These are phyloP conservation scores for Sarocladiaceae sp. DNA, from an alignment of 2,329 filamentous ascomycete genomes.

Conservation along the genomic window DNA sequence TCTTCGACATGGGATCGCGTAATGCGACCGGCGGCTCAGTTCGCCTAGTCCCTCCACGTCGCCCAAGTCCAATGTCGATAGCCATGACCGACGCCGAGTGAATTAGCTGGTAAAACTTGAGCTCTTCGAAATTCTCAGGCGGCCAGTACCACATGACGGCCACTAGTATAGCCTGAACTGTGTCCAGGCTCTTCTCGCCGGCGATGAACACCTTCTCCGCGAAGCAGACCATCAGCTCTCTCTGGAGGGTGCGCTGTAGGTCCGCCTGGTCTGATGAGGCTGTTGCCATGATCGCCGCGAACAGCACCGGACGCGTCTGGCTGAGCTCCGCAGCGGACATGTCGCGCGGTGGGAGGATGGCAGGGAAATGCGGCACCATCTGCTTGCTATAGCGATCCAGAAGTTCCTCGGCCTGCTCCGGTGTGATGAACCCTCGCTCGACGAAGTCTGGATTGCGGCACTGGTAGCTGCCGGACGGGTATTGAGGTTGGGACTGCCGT, in stretches of 20 bases:
- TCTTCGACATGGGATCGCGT: neutral
- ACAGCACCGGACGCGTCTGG: slow-evolving; percentile 56
- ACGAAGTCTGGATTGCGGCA: slow-evolving; percentile 37
- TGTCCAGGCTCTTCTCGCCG: slow-evolving; percentile 75
- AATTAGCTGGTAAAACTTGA: slow-evolving; percentile 84
- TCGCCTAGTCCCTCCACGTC: neutral
- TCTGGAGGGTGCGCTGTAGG: slow-evolving; percentile 56
- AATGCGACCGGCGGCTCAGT: neutral
- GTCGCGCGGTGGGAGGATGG: slow-evolving; percentile 51
- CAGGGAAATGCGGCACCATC: slow-evolving; percentile 56
- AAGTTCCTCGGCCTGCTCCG: slow-evolving; percentile 47
- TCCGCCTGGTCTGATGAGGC: slow-evolving; percentile 51
- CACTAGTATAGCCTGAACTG: slow-evolving; percentile 73
- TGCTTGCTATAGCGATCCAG: slow-evolving; percentile 52
- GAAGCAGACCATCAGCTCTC: slow-evolving; percentile 65
- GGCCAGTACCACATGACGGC: slow-evolving; percentile 80
- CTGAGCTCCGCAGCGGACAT: slow-evolving; percentile 51
- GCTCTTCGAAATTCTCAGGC: slow-evolving; percentile 74
- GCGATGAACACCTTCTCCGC: slow-evolving; percentile 68
- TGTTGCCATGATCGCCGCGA: slow-evolving; percentile 63
- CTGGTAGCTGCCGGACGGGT: neutral
- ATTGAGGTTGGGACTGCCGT: neutral
- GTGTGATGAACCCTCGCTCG: slow-evolving; percentile 52
- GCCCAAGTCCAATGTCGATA: slow-evolving; percentile 71
- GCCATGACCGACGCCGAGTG: slow-evolving; percentile 78